phyloP scores from a whole-genome alignment of 805 yeast species.

The Kodamaea lidongshanica region DNA sequence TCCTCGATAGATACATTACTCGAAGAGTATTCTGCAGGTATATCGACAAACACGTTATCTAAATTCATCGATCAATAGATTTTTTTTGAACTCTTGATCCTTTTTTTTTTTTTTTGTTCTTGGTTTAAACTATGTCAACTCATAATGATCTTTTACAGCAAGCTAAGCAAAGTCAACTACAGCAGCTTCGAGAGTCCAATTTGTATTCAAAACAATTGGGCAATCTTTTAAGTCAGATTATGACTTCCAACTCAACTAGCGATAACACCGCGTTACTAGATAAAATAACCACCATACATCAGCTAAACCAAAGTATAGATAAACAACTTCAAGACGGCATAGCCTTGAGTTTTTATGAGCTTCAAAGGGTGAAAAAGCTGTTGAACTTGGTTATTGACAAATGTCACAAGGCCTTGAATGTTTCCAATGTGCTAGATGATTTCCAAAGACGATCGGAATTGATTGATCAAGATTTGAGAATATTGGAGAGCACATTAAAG shows the following conservation, averaged over 20 bases:
- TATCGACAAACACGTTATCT: slow-evolving; percentile 2
- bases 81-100: slow-evolving; percentile 6
- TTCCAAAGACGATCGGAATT: slow-evolving; percentile 47
- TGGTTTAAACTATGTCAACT: slow-evolving; percentile 10
- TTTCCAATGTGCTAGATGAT: slow-evolving; percentile 5
- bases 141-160: slow-evolving; percentile 24
- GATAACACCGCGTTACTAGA: slow-evolving; percentile 10
- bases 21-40: background rate
- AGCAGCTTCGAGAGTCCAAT: slow-evolving; percentile 22
- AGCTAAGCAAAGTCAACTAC: slow-evolving; percentile 31
- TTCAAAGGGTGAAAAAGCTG: slow-evolving; percentile 10
- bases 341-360: slow-evolving; percentile 15
- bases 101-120: slow-evolving; percentile 3
- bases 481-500: slow-evolving; percentile 52
- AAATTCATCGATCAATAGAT: slow-evolving; percentile 3
- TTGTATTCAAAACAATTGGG: slow-evolving; percentile 22
- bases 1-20: background rate
- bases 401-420: slow-evolving; percentile 3
- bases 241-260: slow-evolving; percentile 25
- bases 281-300: slow-evolving; percentile 37
- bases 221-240: slow-evolving; percentile 17
- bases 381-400: slow-evolving; percentile 8
- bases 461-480: slow-evolving; percentile 65
- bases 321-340: slow-evolving; percentile 30
- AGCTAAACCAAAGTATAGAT: slow-evolving; percentile 32